Base-by-base conservation (phyloP, 371 early-diverging fungal species). In the Cokeromyces recurvatus region DNA sequence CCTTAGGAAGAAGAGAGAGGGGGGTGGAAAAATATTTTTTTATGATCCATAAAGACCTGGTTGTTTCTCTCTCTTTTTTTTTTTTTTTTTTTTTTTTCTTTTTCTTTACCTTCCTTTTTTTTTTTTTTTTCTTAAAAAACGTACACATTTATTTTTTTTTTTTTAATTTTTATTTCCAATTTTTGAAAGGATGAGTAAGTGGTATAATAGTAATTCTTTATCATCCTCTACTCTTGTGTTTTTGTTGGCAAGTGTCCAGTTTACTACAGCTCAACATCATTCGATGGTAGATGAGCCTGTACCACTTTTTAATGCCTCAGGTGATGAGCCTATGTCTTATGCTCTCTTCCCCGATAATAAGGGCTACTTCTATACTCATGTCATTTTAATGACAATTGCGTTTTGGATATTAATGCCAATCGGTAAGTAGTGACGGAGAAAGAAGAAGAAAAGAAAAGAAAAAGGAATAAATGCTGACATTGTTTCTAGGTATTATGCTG, bases 381-480 rank as follows among this genome's bases (percentile, higher is more conserved):
- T 74, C 11, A 32, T 41, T 19, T 64, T 74, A 44, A 74, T 74
- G 75, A 58, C 67, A 2, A 27, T 68, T 38, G 68, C 69, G 12
- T 74, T 74, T 44, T 70, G 68, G 75, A 49, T 74, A 17, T 21
- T 74, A 8, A 68, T 74, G 66, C 75, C 75, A 12, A 60, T 74
- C 22, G 74, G 74, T 74, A 70, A 62, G 51, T 38, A 34, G 21
- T n/a, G n/a, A n/a, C n/a, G n/a, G n/a, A n/a, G n/a, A n/a, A n/a
- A n/a, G n/a, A n/a, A n/a, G n/a, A n/a, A n/a, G n/a, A n/a, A n/a
- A n/a, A n/a, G 27, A 21, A 15, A 16, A 48, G 34, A 11, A 10
- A 11, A 15, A 20, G 21, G 14, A 23, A 57, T 25, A 38, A 16
- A 32, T 43, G 19, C 16, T 10, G 2, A 16, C 9, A n/a, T 2